phyloP scores from a whole-genome alignment of 768 basidiomycete genomes.

The Gloeophyllum trabeum region DNA sequence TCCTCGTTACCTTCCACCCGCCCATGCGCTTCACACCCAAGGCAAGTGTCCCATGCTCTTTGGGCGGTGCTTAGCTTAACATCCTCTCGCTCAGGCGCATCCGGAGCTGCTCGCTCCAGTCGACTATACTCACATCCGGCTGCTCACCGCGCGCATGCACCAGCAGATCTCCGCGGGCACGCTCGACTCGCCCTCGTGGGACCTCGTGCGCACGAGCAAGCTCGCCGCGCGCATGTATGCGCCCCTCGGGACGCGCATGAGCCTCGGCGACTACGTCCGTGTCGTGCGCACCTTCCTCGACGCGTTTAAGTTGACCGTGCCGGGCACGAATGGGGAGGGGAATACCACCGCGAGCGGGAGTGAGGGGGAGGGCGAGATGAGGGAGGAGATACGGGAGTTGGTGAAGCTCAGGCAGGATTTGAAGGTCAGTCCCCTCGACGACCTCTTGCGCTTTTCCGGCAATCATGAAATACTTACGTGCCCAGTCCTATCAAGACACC shows the following conservation, averaged over 20 bases:
- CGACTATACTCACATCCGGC: conserved; percentile 47
- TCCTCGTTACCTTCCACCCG: conserved; percentile 71
- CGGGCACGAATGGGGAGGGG: conserved; percentile 11
- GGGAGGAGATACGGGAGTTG: conserved; percentile 9
- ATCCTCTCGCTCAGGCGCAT: conserved; percentile 33
- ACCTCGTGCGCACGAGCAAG: conserved; percentile 62
- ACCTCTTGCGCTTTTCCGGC: not conserved
- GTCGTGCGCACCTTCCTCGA: conserved; percentile 68
- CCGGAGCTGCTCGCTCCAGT: conserved; percentile 64
- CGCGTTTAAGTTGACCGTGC: conserved; percentile 44
- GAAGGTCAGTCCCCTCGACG: conserved; percentile 9
- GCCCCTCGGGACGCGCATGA: conserved; percentile 81
- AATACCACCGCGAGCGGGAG: conserved; percentile 5
- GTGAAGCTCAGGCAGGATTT: conserved; percentile 9
- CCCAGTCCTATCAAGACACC: conserved; percentile 64
- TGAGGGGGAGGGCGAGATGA: conserved; percentile 9
- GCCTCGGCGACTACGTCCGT: conserved; percentile 75
- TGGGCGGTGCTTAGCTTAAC: not conserved
- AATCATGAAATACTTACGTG: not conserved
- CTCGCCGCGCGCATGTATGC: conserved; percentile 74
- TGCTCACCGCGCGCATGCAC: conserved; percentile 50
- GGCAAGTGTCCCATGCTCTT: conserved; percentile 28
- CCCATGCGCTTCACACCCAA: conserved; percentile 57
- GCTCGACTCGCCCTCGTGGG: conserved; percentile 80
- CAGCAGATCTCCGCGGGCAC: conserved; percentile 66